Conservation (phyloP, 495 filamentous ascomycete genomes). For the Jackrogersella minutella region DNA sequence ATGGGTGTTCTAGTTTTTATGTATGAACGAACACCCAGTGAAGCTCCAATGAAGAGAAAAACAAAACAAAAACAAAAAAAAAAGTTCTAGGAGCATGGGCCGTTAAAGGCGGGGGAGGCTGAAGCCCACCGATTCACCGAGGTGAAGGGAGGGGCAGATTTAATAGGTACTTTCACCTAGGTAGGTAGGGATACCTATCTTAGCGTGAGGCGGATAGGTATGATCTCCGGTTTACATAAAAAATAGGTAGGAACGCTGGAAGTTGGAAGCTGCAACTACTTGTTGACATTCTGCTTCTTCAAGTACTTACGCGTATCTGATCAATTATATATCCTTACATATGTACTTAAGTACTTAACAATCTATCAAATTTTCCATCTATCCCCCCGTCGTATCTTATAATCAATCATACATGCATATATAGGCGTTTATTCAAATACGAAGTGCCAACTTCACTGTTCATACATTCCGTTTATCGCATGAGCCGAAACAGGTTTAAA, state of each 20-base stretch:
- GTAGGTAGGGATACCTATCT: neutral
- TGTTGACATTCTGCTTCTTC: neutral
- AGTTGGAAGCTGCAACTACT: neutral
- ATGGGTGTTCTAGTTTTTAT: neutral
- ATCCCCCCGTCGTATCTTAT: neutral
- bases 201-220: neutral
- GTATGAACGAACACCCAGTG: neutral
- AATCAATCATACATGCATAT: neutral
- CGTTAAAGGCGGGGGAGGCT: slow-evolving; percentile 30
- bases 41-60: slow-evolving; percentile 11
- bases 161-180: neutral
- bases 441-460: neutral
- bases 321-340: no score
- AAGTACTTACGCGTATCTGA: no score
- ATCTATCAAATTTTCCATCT: neutral
- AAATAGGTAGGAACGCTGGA: no score
- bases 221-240: no score
- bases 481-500: no score
- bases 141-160: slow-evolving; percentile 32
- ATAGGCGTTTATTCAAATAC: no score
- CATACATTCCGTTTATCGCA: neutral
- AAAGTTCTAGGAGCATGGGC: slow-evolving; percentile 23
- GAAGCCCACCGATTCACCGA: slow-evolving; percentile 16
- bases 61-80: slow-evolving; percentile 7
- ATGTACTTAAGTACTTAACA: no score